Conservation (phyloP, 768 basidiomycete species). For the Podaxis sp. region DNA sequence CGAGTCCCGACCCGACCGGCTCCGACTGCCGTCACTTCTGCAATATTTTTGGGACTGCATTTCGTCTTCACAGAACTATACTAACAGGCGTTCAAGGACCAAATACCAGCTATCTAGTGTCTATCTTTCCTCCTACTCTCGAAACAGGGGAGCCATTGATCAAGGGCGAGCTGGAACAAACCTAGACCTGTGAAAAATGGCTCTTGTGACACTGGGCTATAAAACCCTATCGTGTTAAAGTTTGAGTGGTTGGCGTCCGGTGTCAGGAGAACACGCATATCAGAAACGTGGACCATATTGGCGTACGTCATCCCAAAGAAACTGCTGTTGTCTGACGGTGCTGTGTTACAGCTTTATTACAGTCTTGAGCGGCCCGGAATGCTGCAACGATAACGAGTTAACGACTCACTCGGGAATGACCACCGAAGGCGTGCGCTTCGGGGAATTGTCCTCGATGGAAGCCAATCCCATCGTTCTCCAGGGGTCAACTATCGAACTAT, state of each 20-base stretch:
- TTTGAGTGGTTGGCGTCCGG: conserved; percentile 48
- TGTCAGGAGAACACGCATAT: conserved; percentile 45
- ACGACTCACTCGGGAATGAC: conserved; percentile 37
- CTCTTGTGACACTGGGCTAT: conserved; percentile 45
- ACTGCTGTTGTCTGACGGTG: conserved; percentile 27
- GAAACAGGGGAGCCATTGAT: conserved; percentile 51
- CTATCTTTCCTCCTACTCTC: not conserved
- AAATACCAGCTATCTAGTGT: not conserved
- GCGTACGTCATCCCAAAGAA: conserved; percentile 49
- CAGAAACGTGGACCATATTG: conserved; percentile 50
- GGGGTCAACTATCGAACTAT: conserved; percentile 39
- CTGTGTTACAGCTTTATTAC: conserved; percentile 34
- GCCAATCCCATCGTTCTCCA: conserved; percentile 54
- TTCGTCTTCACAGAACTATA: too few relatives aligned
- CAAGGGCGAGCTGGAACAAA: conserved; percentile 44
- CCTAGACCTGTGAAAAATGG: conserved; percentile 49
- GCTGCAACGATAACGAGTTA: not conserved
- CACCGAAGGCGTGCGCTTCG: conserved; percentile 37
- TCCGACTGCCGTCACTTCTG: too few relatives aligned
- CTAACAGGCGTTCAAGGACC: not conserved
- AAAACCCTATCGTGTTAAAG: conserved; percentile 51
- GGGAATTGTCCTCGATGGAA: conserved; percentile 47
- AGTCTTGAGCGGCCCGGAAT: not conserved
- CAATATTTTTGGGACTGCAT: too few relatives aligned
- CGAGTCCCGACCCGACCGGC: too few relatives aligned